A percentile compares a stretch with the other conserved stretches of the same genome.
Conservation (phyloP, 1,284 basidiomycete genomes). For the Porogramme epimiltina region DNA sequence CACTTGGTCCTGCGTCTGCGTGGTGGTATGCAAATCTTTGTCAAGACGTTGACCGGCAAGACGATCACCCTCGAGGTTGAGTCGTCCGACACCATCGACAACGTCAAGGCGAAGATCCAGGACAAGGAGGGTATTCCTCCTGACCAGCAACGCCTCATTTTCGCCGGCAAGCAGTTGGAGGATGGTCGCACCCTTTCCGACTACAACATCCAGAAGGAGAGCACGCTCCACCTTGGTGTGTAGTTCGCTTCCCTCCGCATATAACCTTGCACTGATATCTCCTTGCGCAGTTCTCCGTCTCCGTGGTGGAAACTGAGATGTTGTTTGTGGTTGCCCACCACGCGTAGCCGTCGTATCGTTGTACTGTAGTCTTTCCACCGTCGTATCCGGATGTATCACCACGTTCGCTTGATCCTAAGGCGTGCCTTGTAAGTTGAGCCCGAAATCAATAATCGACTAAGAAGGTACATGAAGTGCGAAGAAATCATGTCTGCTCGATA, state of each 20-base stretch:
- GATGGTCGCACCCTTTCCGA: slow-evolving; percentile 60
- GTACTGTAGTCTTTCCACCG: slow-evolving; percentile 8
- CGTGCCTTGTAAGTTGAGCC: too few relatives aligned
- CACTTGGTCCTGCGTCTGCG: slow-evolving; percentile 40
- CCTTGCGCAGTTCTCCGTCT: slow-evolving; percentile 69
- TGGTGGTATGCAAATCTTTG: slow-evolving; percentile 46
- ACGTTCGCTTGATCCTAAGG: slow-evolving; percentile 4
- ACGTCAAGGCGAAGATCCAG: slow-evolving; percentile 74
- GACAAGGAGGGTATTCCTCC: slow-evolving; percentile 77
- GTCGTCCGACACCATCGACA: slow-evolving; percentile 77
- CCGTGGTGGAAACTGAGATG: slow-evolving; percentile 61
- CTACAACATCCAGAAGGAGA: slow-evolving; percentile 35
- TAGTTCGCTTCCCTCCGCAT: neutral
- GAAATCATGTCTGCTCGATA: neutral
- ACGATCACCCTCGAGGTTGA: slow-evolving; percentile 82
- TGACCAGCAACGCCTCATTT: slow-evolving; percentile 77
- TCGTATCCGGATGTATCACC: slow-evolving; percentile 7
- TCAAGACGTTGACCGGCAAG: slow-evolving; percentile 76
- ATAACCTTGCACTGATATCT: slow-evolving; percentile 5
- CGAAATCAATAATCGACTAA: too few relatives aligned
- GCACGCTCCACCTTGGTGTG: slow-evolving; percentile 32
- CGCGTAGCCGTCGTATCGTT: neutral
- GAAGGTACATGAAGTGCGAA: too few relatives aligned
- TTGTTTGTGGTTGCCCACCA: slow-evolving; percentile 1
- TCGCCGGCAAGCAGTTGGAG: slow-evolving; percentile 77